A percentile compares a stretch with the other conserved stretches of the same genome.
These are phyloP conservation scores for Ogataea henricii DNA, from an alignment of 805 yeast genomes.

Conservation along the genomic window DNA sequence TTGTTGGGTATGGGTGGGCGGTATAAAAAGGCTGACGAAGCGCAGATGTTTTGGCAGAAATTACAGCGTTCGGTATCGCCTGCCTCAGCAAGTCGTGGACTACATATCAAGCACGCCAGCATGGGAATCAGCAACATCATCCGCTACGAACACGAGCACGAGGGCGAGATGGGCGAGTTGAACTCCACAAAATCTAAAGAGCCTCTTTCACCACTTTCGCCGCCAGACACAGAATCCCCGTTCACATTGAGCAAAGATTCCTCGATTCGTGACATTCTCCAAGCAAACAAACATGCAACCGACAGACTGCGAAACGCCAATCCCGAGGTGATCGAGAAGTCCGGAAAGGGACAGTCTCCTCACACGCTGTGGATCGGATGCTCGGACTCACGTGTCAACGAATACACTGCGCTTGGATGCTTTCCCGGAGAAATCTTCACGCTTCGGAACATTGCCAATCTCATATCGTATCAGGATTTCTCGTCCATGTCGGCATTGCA, in stretches of 20 bases:
- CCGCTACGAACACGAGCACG: conserved; percentile 29
- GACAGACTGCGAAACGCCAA: conserved; percentile 49
- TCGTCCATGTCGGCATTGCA: conserved; percentile 79
- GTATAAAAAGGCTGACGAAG: not conserved
- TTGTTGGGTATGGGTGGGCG: not conserved
- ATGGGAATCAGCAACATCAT: conserved; percentile 31
- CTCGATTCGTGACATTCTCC: conserved; percentile 48
- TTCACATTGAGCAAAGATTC: conserved; percentile 52
- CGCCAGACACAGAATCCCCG: conserved; percentile 26
- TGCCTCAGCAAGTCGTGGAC: not conserved
- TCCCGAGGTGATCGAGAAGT: conserved; percentile 60
- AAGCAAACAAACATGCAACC: conserved; percentile 48
- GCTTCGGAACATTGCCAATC: conserved; percentile 85
- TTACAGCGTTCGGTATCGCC: not conserved
- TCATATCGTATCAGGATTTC: conserved; percentile 68
- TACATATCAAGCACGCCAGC: conserved; percentile 4
- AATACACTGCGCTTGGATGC: conserved; percentile 68
- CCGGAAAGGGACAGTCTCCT: conserved; percentile 86
- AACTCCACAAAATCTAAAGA: conserved; percentile 1
- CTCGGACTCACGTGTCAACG: conserved; percentile 89
- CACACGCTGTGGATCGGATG: conserved; percentile 95
- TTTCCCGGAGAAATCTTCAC: conserved; percentile 91
- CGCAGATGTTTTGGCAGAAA: conserved; percentile 1
- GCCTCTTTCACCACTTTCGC: conserved; percentile 1
- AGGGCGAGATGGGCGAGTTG: conserved; percentile 8